These are phyloP conservation scores for Trichoderma cornu-damae DNA, from an alignment of 2,329 filamentous ascomycete species.

Conservation along the genomic window DNA sequence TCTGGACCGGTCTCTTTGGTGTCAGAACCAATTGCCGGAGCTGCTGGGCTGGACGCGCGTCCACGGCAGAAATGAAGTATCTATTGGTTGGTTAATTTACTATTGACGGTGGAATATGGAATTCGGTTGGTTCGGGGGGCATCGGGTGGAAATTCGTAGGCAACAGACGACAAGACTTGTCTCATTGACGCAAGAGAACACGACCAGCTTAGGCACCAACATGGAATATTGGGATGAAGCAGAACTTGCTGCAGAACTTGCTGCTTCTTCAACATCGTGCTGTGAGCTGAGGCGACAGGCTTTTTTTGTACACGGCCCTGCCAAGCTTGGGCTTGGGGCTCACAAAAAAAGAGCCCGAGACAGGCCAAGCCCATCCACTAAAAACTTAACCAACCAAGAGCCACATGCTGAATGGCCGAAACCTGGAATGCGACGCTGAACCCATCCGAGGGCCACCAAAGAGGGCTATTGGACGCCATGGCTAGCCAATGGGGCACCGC, in stretches of 20 bases:
- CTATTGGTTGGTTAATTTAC: too few relatives aligned
- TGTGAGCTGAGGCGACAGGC: background rate
- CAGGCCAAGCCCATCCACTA: background rate
- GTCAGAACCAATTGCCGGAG: background rate
- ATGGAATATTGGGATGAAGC: too few relatives aligned
- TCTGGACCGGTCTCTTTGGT: background rate
- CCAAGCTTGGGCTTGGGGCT: background rate
- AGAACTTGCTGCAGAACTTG: too few relatives aligned
- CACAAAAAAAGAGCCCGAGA: conserved; percentile 1
- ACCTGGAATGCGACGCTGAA: conserved; percentile 7
- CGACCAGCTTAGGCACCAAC: background rate
- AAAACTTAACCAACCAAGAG: background rate
- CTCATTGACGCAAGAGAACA: background rate
- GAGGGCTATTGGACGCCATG: conserved; percentile 12
- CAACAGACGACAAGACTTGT: background rate
- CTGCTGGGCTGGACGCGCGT: background rate
- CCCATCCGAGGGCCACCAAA: too few relatives aligned
- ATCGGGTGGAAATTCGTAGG: background rate
- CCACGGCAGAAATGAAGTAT: too few relatives aligned
- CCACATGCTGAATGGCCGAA: conserved; percentile 8
- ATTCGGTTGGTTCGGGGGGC: background rate
- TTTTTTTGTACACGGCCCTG: background rate
- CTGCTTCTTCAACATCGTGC: too few relatives aligned
- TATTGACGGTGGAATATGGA: background rate
- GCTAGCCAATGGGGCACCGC: conserved; percentile 1